Evolutionary conservation across 495 filamentous ascomycete species (phyloP), one percentile per base, ranked within the genome.

Genomic region (Aspergillus diversus): DNA sequence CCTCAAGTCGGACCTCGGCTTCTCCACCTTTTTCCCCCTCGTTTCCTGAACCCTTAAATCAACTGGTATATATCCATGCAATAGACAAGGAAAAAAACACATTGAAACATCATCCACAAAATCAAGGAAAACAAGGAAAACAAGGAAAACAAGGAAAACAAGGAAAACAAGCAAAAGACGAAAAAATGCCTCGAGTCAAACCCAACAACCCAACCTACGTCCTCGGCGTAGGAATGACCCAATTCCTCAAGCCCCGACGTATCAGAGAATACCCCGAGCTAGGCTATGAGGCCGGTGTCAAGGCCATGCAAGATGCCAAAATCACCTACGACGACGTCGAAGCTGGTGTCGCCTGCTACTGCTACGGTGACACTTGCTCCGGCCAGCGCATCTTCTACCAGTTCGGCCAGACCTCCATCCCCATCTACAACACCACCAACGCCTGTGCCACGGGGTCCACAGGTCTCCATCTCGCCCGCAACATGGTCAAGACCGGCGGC

Each of bases 381-480:
- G 95, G 95, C 37, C 95, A 99, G 83, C 88, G 95, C 52, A 93
- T 97, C 66, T 97, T 99, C 81, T 99, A 99, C 77, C 95, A 99
- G 78, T 97, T 98, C 75, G 95, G 95, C 74, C 93, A 97, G 87
- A 97, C 92, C 32, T 81, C 89, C 64, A 97, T 97, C 66, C 95
- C 95, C 63, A 92, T 97, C 73, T 90, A 94, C 81, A 97, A 97
- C 73, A 91, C 96, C 70, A 97, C 97, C 84, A 99, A 99, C 82
- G 97, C 97, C 79, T 99, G 95, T 82, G 89, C 91, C 0, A 98
- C 95, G 1, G 95, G 95, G 1, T 90, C 87, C 0, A 95, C 94
- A 0, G 95, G 95, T 17, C 77, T 98, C 35, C 84, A 87, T 66
- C 88, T 98, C 85, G 95, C 86, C 3, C 83, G 93, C 21, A 90